Evolutionary conservation across 73 alveolate species (phyloP), one percentile per base, ranked within the genome.

Genomic region (Symbiodinium natans): DNA sequence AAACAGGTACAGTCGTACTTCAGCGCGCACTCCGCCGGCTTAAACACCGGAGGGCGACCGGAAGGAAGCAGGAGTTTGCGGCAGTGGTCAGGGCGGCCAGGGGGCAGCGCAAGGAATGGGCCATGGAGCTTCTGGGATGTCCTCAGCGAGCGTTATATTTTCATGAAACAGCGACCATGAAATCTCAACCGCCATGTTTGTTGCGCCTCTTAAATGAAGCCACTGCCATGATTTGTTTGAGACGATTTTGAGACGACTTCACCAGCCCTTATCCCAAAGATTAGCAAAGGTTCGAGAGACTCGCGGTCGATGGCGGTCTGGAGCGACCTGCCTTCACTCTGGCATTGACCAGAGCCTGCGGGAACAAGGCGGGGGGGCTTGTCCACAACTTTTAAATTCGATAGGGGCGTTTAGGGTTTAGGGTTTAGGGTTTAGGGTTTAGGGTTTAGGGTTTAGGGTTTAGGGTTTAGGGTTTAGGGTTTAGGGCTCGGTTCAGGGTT

Each of bases 21-120:
- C 80, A 63, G 80, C 80, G 80, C 17, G 36, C 80, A 31, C 80
- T 63, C 13, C 80, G 80, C 33, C 31, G 80, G 80, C 80, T 63
- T 17, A 63, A 63, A n/a, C 38, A 29, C 38, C 80, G 36, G 40
- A 63, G 80, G 33, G 21, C 6, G 59, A 46, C 6, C 21, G 80
- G 80, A 11, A 63, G 27, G 80, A 63, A 63, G 36, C 21, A 2
- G 36, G 36, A 63, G 36, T 63, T 63, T 6, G 29, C 80, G 19
- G 80, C 13, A 36, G 80, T 63, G 80, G 80, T 63, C 40, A 36
- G 36, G 33, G 80, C 80, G 4, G 80, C 80, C 36, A 63, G 36
- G 13, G 80, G 33, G 9, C 80, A 63, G 80, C 80, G 80, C 4
- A 63, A 63, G 80, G 80, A 63, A 7, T 63, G 80, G 80, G 80